These are phyloP conservation scores for Biscutella laevigata DNA, from an alignment of 441 rosid species.

Conservation along the genomic window DNA sequence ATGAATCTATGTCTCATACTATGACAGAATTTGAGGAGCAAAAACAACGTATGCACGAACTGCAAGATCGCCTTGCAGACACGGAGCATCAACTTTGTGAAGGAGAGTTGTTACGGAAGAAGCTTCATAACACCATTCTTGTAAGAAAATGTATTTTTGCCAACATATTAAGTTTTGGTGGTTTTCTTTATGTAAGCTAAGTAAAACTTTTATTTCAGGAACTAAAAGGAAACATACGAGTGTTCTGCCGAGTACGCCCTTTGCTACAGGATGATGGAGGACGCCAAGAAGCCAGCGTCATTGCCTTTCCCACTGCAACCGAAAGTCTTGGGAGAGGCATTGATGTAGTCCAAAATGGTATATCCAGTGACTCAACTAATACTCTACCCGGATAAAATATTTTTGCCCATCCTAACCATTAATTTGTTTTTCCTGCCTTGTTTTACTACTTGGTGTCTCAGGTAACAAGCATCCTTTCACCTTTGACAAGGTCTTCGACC, in stretches of 20 bases:
- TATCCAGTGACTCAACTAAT: not conserved
- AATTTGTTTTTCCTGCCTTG: conserved; percentile 2
- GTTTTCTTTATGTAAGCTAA: not conserved
- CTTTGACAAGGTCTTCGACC: conserved; percentile 85
- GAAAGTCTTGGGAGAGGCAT: conserved; percentile 80
- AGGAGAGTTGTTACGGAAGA: conserved; percentile 79
- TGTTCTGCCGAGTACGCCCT: conserved; percentile 94
- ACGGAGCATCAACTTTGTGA: conserved; percentile 55
- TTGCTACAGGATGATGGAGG: conserved; percentile 68
- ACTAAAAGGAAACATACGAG: conserved; percentile 93
- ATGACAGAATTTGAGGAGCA: conserved; percentile 54
- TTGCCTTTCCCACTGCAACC: conserved; percentile 62
- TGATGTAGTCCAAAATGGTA: conserved; percentile 81
- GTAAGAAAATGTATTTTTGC: conserved; percentile 28
- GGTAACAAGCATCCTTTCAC: conserved; percentile 82
- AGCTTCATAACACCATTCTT: conserved; percentile 86
- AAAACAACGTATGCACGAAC: conserved; percentile 29
- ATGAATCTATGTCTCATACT: conserved; percentile 47
- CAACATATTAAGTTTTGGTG: not conserved
- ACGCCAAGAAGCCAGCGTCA: conserved; percentile 44
- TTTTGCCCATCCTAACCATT: not conserved
- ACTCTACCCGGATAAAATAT: not conserved
- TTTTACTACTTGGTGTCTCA: conserved; percentile 14
- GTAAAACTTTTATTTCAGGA: conserved; percentile 40
- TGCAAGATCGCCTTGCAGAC: conserved; percentile 59